Base-by-base conservation (phyloP, 2,329 filamentous ascomycete genomes). In the Corynespora cassiicola region DNA sequence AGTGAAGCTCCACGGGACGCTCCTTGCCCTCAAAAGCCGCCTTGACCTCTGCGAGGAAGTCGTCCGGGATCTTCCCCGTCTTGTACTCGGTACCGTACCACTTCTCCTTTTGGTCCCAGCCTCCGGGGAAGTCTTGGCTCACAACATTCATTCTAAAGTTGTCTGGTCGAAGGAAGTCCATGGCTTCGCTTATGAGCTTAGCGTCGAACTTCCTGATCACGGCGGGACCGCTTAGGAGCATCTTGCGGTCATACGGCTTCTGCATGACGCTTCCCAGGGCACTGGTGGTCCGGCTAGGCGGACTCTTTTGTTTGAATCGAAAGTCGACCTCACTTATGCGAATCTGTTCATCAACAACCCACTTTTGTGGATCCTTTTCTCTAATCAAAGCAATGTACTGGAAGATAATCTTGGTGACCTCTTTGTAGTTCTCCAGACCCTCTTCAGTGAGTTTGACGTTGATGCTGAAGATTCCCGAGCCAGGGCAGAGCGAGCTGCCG, bases 1-100 rank as follows among this genome's bases (percentile, higher is more conserved):
- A 78, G 63, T 95, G 88, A 27, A 99, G 75, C 29, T 87, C 85
- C 8, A 80, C 61, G 1, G 88, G 80, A 15, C 89, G 80, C 19
- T 81, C 76, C 16, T 76, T 73, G 27, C 79, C 79, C 2, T 80
- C 70, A 19, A 81, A 76, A 2, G 89, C 88, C 43, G 78, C 71
- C 36, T 80, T 76, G 45, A 96, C 77, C 33, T 89, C 84, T 8
- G 77, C 72, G 65, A 95, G 75, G 54, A 96, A 85, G 12, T 90
- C 84, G 10, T 78, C 64, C 0, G 91, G 85, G 22, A 99, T 88
- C 61, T 84, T 86, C 62, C 95, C 87, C 20, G 85, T 79, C 48
- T 84, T 88, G 71, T 96, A 95, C 61, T 97, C 91, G 0, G 94
- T 99, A 7, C 92, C 92, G 57, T 99, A 99, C 94, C 94, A 99